Conservation (phyloP, 805 yeast genomes). For the Kuraishia piskuri region DNA sequence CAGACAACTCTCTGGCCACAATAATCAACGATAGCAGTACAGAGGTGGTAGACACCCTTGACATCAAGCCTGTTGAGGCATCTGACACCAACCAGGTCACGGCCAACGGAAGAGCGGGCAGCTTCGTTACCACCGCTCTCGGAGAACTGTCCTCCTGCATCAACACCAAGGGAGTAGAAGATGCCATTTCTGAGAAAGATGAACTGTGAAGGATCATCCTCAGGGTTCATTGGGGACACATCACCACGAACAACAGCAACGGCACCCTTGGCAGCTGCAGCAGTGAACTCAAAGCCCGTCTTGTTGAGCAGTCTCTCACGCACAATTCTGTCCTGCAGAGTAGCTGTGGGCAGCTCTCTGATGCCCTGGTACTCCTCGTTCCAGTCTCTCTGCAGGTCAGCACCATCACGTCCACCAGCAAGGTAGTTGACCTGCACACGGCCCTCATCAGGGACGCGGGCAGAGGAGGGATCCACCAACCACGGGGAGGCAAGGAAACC, state of each 20-base stretch:
- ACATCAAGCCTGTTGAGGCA: conserved; percentile 59
- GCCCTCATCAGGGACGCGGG: conserved; percentile 43
- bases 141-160: conserved; percentile 56
- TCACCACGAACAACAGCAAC: conserved; percentile 67
- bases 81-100: conserved; percentile 70
- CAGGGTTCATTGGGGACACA: conserved; percentile 72
- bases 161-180: conserved; percentile 75
- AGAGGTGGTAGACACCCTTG: conserved; percentile 56
- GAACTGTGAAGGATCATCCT: conserved; percentile 49
- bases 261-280: conserved; percentile 73
- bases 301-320: conserved; percentile 72
- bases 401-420: conserved; percentile 50
- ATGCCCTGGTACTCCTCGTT: conserved; percentile 85
- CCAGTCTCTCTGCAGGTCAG: conserved; percentile 64
- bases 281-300: conserved; percentile 67
- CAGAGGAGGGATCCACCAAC: conserved; percentile 37
- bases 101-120: conserved; percentile 69
- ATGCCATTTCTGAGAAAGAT: conserved; percentile 76
- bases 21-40: conserved; percentile 84
- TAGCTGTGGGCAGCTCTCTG: conserved; percentile 54
- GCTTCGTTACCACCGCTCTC: conserved; percentile 77
- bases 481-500: conserved; percentile 66
- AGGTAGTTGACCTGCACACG: conserved; percentile 49
- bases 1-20: conserved; percentile 83
- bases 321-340: conserved; percentile 57